A percentile compares a stretch with the other conserved stretches of the same genome.
Conservation (phyloP, 2,329 filamentous ascomycete genomes). For the Cercospora janseana region DNA sequence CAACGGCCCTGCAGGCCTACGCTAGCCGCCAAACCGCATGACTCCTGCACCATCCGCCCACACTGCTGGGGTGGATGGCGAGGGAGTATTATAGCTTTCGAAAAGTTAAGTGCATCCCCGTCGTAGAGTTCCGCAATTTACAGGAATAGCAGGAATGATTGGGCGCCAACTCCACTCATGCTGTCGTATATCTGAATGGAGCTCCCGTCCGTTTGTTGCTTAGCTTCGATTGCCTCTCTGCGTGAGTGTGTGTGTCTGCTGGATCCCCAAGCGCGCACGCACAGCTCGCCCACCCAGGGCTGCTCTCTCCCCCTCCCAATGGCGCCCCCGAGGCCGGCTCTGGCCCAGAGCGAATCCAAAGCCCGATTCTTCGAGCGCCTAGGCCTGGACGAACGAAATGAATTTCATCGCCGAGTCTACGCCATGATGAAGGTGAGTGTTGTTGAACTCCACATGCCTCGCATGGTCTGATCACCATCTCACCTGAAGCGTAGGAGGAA, state of each 20-base stretch:
- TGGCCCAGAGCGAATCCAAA: conserved; percentile 49
- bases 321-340: conserved; percentile 34
- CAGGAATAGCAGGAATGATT: conserved; percentile 18
- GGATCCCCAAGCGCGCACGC: conserved; percentile 13
- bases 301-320: conserved; percentile 19
- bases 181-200: conserved; percentile 9
- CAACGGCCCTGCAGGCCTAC: conserved; percentile 25
- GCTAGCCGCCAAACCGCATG: conserved; percentile 25
- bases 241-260: not conserved
- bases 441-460: not conserved
- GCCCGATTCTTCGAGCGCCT: conserved; percentile 45
- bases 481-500: conserved; percentile 41
- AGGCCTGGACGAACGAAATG: conserved; percentile 42
- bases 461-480: not conserved
- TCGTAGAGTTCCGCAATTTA: conserved; percentile 23
- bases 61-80: conserved; percentile 24
- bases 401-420: conserved; percentile 40
- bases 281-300: not conserved
- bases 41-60: conserved; percentile 26
- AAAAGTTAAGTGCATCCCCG: conserved; percentile 24
- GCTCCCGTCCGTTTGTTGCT: conserved; percentile 2
- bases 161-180: conserved; percentile 12
- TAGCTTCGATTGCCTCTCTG: not conserved
- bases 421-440: conserved; percentile 45
- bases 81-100: conserved; percentile 21